A percentile compares a stretch with the other conserved stretches of the same genome.
Conservation (phyloP, 306 rosid genomes). For the Rosa persica region DNA sequence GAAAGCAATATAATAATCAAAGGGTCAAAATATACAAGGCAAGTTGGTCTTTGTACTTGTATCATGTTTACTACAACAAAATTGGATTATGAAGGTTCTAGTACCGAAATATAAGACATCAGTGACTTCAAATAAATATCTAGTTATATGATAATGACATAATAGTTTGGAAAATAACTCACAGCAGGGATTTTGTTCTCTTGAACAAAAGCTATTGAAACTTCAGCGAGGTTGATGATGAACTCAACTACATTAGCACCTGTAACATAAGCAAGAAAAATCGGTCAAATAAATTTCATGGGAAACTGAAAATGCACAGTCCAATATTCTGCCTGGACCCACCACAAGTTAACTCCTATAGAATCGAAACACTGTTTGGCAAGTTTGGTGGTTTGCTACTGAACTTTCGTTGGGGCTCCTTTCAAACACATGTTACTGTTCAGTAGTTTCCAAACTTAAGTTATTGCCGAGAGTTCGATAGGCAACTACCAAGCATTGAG, state of each 20-base stretch:
- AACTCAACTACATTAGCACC: conserved; percentile 57
- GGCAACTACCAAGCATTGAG: background rate
- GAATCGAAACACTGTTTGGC: background rate
- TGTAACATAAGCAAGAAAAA: conserved; percentile 38
- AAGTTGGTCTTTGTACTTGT: too few species aligned
- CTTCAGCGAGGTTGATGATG: conserved; percentile 40
- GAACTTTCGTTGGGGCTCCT: background rate
- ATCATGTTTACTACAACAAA: too few species aligned
- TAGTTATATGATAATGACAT: too few species aligned
- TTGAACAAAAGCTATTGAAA: too few species aligned
- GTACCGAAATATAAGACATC: too few species aligned
- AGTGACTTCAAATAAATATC: too few species aligned
- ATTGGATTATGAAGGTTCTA: too few species aligned
- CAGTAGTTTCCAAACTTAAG: background rate
- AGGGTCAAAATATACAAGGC: too few species aligned
- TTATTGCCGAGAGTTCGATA: too few species aligned
- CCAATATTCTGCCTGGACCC: background rate
- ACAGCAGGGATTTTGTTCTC: too few species aligned
- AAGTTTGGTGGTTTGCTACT: background rate
- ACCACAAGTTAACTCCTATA: background rate
- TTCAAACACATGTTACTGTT: background rate
- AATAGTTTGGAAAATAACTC: too few species aligned
- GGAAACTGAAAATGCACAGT: background rate
- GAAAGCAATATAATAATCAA: too few species aligned
- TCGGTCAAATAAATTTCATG: background rate